Evolutionary conservation across 2,329 filamentous ascomycete species (phyloP), one percentile per base, ranked within the genome.

Genomic region (Aaosphaeria arxii): DNA sequence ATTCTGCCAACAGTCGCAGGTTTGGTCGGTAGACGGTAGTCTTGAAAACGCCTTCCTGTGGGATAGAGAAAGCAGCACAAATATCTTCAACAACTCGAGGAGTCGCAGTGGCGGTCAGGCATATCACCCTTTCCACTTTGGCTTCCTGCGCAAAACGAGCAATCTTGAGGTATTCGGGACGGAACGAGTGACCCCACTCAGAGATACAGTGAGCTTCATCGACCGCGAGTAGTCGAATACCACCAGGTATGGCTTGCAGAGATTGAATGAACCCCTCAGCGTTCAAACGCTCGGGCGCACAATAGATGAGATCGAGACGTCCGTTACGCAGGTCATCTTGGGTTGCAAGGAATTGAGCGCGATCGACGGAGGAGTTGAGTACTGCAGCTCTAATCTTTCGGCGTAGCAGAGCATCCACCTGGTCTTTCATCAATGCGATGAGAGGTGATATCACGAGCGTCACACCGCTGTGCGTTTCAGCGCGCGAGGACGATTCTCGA

Each of bases 181-280:
- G 84, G 67, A 99, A 99, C 64, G 97, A 94, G 60, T 99, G 91
- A 1, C 91, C 91, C 91, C 91, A 96, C 82, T 96, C 91, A 11
- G 89, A 95, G 57, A 96, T 95, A 68, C 91, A 96, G 70, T 96
- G 91, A 1, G 92, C 91, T 57, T 99, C 92, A 57, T 97, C 92
- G 50, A 99, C 95, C 44, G 97, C 92, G 42, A 99, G 91, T 43
- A 99, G 81, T 59, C 86, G 88, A 4, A 79, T 76, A 43, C 83
- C 83, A 7, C 71, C 71, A 65, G 95, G 80, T 11, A 97, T 77
- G 1, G 74, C 77, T 45, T 81, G 73, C 52, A 99, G 77, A 2
- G 77, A 81, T 39, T 78, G 78, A 46, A 83, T 74, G 64, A 96
- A 87, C 1, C 74, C 73, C 32, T 77, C 66, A 64, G 85, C 96